Evolutionary conservation across 306 rosid species (phyloP).

Genomic region (Echinosophora koreensis): DNA sequence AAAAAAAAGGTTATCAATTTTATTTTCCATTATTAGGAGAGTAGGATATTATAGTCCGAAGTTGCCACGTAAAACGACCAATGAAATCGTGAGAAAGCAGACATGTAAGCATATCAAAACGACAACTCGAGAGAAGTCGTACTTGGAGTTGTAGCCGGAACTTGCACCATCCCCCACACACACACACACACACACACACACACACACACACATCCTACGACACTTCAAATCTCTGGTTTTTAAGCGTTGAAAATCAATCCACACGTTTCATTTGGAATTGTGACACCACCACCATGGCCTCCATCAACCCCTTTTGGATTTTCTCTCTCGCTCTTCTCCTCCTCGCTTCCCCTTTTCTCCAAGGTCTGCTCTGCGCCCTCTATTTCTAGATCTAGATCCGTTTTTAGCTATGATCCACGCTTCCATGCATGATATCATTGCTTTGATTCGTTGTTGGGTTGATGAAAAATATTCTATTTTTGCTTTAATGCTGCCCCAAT

Average conservation of each 20-base stretch:
- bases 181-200: too few species aligned
- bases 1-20: too few species aligned
- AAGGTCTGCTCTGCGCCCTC: slow-evolving; percentile 57
- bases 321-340: slow-evolving; percentile 74
- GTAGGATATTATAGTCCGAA: slow-evolving; percentile 18
- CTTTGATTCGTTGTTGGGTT: slow-evolving; percentile 39
- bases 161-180: not conserved
- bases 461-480: not conserved
- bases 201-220: not conserved
- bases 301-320: slow-evolving; percentile 55
- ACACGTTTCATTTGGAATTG: slow-evolving; percentile 6
- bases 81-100: slow-evolving; percentile 1
- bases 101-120: slow-evolving; percentile 28
- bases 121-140: slow-evolving; percentile 28
- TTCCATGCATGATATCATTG: slow-evolving; percentile 49
- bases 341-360: slow-evolving; percentile 74
- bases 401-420: slow-evolving; percentile 33
- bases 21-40: not conserved
- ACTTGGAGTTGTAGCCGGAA: not conserved
- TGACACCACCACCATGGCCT: slow-evolving; percentile 49
- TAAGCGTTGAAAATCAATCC: slow-evolving; percentile 24
- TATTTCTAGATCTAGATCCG: slow-evolving; percentile 68
- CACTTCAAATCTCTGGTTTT: slow-evolving; percentile 31
- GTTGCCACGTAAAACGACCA: slow-evolving; percentile 48
- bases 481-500: not conserved